Evolutionary conservation across 805 yeast species (phyloP).

Genomic region (Metschnikowia shivogae): DNA sequence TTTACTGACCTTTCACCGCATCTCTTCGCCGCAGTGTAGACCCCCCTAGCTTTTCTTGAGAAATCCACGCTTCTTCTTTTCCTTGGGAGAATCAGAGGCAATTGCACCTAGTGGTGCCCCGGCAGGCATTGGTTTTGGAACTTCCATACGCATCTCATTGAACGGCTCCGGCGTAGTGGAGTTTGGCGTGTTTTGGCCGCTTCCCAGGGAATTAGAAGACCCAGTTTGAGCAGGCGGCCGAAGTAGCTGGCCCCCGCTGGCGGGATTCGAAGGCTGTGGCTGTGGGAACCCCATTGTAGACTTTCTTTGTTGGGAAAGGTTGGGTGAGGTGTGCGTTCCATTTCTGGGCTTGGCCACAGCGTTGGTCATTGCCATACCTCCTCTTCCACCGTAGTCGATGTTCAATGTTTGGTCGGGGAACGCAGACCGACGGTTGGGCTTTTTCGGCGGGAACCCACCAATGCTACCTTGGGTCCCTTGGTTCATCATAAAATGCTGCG

Average conservation of each 20-base stretch:
- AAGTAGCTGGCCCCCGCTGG: constrained; percentile 6
- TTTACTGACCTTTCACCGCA: no score
- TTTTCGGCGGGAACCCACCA: constrained; percentile 22
- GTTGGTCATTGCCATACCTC: constrained; percentile 42
- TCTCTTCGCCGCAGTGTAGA: no score
- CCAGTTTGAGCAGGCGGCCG: constrained; percentile 8
- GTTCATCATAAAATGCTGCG: constrained; percentile 8
- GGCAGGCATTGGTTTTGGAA: constrained; percentile 8
- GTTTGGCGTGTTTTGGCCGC: constrained; percentile 23
- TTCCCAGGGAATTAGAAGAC: constrained; percentile 18
- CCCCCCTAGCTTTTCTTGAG: constrained; percentile 17
- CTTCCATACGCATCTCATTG: constrained; percentile 18
- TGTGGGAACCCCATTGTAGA: constrained; percentile 3
- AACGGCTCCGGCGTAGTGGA: constrained; percentile 19
- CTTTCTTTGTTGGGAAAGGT: constrained; percentile 16
- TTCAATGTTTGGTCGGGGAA: constrained; percentile 31
- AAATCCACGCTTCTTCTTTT: constrained; percentile 29
- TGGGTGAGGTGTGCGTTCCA: constrained; percentile 16
- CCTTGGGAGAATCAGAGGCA: constrained; percentile 18
- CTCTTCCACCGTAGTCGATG: constrained; percentile 44
- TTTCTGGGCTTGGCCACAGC: constrained; percentile 13
- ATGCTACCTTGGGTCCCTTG: constrained; percentile 5
- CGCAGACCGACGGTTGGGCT: constrained; percentile 33
- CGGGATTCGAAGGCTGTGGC: not conserved
- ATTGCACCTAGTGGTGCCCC: constrained; percentile 31